Conservation (phyloP, 495 filamentous ascomycete species). For the Hypoxylon subgilvum region DNA sequence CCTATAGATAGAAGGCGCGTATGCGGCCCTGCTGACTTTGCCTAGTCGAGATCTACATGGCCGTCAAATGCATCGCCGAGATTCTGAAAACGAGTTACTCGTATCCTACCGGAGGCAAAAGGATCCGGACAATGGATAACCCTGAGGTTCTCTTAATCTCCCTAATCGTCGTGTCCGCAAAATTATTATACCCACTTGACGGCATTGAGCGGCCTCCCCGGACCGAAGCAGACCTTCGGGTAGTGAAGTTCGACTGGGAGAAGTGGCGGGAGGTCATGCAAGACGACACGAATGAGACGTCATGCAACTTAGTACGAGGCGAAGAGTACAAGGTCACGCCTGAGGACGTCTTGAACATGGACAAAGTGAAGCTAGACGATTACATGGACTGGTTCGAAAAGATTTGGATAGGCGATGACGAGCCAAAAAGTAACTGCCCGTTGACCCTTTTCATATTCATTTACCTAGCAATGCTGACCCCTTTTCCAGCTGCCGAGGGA, state of each 20-base stretch:
- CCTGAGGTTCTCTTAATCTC: conserved; percentile 77
- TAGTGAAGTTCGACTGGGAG: conserved; percentile 71
- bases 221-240: conserved; percentile 63
- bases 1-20: neutral
- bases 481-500: conserved; percentile 20
- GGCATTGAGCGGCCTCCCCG: conserved; percentile 61
- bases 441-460: neutral
- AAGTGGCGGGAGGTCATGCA: conserved; percentile 67
- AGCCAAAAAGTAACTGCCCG: conserved; percentile 47
- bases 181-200: conserved; percentile 80
- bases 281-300: conserved; percentile 25
- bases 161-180: conserved; percentile 77
- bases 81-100: conserved; percentile 63
- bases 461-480: neutral
- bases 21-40: conserved; percentile 19
- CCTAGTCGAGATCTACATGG: conserved; percentile 71
- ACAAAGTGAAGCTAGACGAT: conserved; percentile 69
- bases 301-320: conserved; percentile 16
- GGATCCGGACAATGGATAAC: conserved; percentile 47
- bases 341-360: conserved; percentile 72
- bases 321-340: conserved; percentile 61
- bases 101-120: conserved; percentile 52
- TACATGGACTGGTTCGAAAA: conserved; percentile 91
- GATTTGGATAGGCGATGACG: conserved; percentile 65
- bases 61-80: conserved; percentile 62